These are phyloP conservation scores for Ogataea saltuana DNA, from an alignment of 805 yeast species.

Conservation along the genomic window DNA sequence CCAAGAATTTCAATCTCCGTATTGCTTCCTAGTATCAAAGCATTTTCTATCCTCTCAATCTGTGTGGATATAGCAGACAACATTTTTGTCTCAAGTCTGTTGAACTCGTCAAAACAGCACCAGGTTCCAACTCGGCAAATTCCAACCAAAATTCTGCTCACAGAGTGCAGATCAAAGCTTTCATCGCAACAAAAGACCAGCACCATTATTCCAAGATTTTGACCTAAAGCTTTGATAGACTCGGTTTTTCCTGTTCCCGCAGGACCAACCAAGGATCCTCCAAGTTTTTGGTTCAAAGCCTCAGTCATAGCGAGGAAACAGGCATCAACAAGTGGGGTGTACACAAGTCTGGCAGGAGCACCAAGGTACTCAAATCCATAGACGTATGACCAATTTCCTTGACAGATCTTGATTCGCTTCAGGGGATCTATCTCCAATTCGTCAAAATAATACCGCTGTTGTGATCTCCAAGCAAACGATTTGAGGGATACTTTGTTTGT, in stretches of 20 bases:
- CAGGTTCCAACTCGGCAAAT: conserved; percentile 83
- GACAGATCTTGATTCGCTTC: conserved; percentile 44
- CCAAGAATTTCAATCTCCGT: conserved; percentile 45
- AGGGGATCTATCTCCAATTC: conserved; percentile 24
- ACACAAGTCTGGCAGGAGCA: conserved; percentile 66
- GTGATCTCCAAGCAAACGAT: conserved; percentile 48
- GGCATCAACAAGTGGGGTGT: conserved; percentile 68
- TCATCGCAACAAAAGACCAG: conserved; percentile 92
- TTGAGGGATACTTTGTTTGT: not conserved
- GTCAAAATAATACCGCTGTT: conserved; percentile 50
- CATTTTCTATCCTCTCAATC: conserved; percentile 67
- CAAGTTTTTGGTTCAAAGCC: conserved; percentile 69
- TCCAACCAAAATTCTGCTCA: conserved; percentile 76
- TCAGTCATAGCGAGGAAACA: conserved; percentile 71
- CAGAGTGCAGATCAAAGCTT: conserved; percentile 75
- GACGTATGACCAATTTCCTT: conserved; percentile 47
- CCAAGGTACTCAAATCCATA: conserved; percentile 90
- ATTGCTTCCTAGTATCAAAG: conserved; percentile 34
- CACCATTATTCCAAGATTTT: conserved; percentile 75
- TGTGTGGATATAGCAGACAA: conserved; percentile 85
- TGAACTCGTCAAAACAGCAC: conserved; percentile 97
- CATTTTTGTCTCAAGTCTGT: conserved; percentile 67
- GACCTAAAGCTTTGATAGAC: conserved; percentile 80
- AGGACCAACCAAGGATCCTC: conserved; percentile 94
- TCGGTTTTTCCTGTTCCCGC: conserved; percentile 99